A percentile compares a stretch with the other conserved stretches of the same genome.
phyloP scores from a whole-genome alignment of 306 rosid genomes.

The Prunus mira region DNA sequence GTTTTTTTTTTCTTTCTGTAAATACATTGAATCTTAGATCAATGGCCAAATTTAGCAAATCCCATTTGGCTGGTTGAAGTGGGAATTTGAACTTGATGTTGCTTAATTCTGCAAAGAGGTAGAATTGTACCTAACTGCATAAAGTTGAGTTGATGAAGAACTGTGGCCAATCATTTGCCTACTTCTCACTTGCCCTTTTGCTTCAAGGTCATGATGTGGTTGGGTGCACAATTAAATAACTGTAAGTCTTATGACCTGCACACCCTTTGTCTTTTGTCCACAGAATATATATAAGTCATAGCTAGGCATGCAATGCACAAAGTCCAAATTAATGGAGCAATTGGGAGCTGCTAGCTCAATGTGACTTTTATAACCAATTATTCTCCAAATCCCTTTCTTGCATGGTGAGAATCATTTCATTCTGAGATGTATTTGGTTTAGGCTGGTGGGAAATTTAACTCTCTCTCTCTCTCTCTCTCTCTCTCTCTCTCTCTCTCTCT shows the following conservation, averaged over 20 bases:
- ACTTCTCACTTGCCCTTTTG: neutral
- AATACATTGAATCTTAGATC: neutral
- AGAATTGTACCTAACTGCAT: neutral
- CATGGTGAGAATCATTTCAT: neutral
- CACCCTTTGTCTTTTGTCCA: neutral
- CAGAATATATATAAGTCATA: neutral
- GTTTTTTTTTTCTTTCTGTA: neutral
- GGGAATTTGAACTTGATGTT: neutral
- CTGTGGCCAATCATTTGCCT: neutral
- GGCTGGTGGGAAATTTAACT: neutral
- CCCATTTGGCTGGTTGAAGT: neutral
- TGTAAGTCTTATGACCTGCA: neutral
- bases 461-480: neutral
- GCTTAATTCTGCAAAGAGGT: neutral
- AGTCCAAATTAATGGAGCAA: neutral
- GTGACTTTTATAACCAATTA: neutral
- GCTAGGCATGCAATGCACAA: neutral
- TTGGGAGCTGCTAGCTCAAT: neutral
- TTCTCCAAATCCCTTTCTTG: slow-evolving; percentile 7
- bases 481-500: neutral
- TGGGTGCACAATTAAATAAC: neutral
- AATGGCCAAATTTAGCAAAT: neutral
- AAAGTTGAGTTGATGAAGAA: neutral
- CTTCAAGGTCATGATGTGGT: neutral
- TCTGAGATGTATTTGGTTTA: neutral